Conservation (phyloP, 495 filamentous ascomycete genomes). For the Peziza echinospora region DNA sequence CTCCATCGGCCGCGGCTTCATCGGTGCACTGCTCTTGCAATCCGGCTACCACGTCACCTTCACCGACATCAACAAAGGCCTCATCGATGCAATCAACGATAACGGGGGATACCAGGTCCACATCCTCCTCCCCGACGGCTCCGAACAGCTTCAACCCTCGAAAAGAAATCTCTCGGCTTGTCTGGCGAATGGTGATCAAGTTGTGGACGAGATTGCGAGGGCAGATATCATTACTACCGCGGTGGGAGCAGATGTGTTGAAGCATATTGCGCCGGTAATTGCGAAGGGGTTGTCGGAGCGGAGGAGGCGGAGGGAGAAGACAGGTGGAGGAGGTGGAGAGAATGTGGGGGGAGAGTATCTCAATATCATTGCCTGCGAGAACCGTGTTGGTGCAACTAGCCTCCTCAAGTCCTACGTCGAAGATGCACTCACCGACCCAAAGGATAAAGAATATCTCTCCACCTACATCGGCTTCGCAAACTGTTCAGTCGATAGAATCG, state of each 20-base stretch:
- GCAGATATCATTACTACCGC: slow-evolving; percentile 89
- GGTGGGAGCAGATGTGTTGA: slow-evolving; percentile 85
- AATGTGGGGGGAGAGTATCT: not conserved
- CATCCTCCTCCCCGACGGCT: slow-evolving; percentile 70
- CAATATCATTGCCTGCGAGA: slow-evolving; percentile 85
- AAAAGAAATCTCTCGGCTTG: slow-evolving; percentile 63
- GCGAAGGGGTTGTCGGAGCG: slow-evolving; percentile 73
- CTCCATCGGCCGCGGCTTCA: slow-evolving; percentile 50
- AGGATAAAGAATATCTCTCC: slow-evolving; percentile 21
- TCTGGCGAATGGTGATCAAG: slow-evolving; percentile 54
- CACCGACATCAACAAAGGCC: slow-evolving; percentile 64
- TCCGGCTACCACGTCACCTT: slow-evolving; percentile 86
- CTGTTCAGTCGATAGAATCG: slow-evolving; percentile 93
- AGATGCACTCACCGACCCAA: slow-evolving; percentile 9
- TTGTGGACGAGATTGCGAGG: slow-evolving; percentile 62
- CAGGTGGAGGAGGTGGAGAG: not conserved
- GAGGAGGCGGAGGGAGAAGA: slow-evolving; percentile 40
- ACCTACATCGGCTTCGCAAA: slow-evolving; percentile 51
- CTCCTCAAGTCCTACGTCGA: slow-evolving; percentile 13
- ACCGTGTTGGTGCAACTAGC: slow-evolving; percentile 68
- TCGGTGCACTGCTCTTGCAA: slow-evolving; percentile 58
- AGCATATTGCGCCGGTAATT: slow-evolving; percentile 84
- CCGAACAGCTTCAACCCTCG: slow-evolving; percentile 47
- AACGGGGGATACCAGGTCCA: slow-evolving; percentile 68
- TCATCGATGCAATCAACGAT: slow-evolving; percentile 57